Evolutionary conservation across 306 rosid species (phyloP).

Genomic region (Sesbania bispinosa): DNA sequence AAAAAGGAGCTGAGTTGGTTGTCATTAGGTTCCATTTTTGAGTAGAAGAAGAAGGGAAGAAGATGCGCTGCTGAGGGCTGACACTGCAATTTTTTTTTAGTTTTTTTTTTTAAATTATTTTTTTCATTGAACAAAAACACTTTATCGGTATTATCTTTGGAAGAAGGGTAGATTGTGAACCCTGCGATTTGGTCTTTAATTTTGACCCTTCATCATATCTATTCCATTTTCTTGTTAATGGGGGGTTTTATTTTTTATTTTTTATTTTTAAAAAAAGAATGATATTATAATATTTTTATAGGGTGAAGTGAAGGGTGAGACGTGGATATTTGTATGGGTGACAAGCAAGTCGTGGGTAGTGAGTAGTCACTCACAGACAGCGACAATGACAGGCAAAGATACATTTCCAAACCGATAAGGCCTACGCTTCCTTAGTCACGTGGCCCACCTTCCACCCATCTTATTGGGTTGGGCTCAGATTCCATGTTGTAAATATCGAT

Average conservation of each 20-base stretch:
- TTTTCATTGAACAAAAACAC: conserved; percentile 11
- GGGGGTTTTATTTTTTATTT: background rate
- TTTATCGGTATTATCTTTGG: conserved; percentile 26
- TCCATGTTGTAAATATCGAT: background rate
- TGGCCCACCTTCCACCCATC: background rate
- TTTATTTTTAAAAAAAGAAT: background rate
- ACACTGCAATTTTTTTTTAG: conserved; percentile 26
- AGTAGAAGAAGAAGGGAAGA: conserved; percentile 20
- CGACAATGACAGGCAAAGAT: background rate
- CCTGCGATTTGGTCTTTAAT: conserved; percentile 25
- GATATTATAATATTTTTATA: background rate
- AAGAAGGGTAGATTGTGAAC: background rate
- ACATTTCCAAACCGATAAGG: conserved; percentile 10
- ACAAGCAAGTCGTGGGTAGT: background rate
- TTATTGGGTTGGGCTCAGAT: background rate
- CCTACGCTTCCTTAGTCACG: background rate
- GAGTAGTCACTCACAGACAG: conserved; percentile 3
- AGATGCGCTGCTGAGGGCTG: conserved; percentile 31
- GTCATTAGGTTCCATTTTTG: conserved; percentile 84
- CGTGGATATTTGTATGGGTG: conserved; percentile 13
- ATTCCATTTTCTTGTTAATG: background rate
- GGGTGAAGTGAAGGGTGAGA: background rate
- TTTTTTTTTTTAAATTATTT: conserved; percentile 2
- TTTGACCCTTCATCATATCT: conserved; percentile 17
- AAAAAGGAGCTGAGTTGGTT: conserved; percentile 81